Base-by-base conservation (phyloP, 768 basidiomycete genomes). In the Agaricus subrufescens region DNA sequence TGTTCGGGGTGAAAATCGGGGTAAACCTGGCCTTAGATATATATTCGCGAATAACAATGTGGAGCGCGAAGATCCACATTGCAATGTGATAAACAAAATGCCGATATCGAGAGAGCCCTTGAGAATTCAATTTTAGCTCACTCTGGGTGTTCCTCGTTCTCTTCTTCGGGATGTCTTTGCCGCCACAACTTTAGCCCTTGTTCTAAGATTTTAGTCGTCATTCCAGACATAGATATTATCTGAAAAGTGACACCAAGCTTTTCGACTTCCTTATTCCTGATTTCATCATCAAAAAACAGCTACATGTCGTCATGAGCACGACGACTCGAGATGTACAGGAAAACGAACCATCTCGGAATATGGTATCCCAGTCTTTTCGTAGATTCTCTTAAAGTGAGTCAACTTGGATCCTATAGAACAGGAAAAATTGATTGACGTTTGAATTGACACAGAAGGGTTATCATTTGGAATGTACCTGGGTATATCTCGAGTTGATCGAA, bases 161-260 rank as follows among this genome's bases (percentile, higher is more conserved):
- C 48, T 38, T 58, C 52, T 3, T 46, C 65, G 15, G 70, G 66
- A 58, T 73, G 73, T 50, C 75, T 71, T 52, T 67, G 80, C 59
- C 88, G 73, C 94, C 94, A 97, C 51, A 80, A 73, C 19, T 63
- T 69, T 30, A 96, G 67, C 0, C 94, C 94, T n/a, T 77, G 70
- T 60, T 88, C 83, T 64, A 91, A 92, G 4, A 75, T 70, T n/a
- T 74, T 67, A 47, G 76, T 70, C 60, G 84, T 77, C 29, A 91
- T 61, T 0, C 92, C 92, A 23, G 74, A 67, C 19, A 30, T 34
- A 2, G 72, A 69, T 4, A 91, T 87, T n/a, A 88, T 80, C 53
- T 81, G 74, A 70, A 96, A 94, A 0, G 89, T 92, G 2, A 95
- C 91, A 2, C 94, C 91, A 2, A 86, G 72, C 34, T 74, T 68